Conservation (phyloP, 2,329 filamentous ascomycete genomes). For the Metarhizium guizhouense region DNA sequence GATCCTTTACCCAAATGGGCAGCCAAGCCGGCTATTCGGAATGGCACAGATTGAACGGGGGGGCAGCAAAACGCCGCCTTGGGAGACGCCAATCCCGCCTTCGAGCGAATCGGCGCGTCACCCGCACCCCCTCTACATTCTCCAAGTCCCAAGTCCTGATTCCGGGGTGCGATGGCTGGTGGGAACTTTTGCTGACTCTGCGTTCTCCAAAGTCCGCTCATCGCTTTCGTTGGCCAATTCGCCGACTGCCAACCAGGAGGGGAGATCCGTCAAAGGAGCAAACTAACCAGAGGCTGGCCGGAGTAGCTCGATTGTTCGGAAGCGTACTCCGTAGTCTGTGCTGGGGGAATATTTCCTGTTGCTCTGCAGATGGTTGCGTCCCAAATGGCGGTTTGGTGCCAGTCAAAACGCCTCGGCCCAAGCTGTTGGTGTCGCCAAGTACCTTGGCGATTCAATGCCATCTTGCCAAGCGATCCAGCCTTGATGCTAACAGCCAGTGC, state of each 20-base stretch:
- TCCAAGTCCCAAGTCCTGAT: too few species aligned
- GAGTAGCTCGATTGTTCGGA: too few species aligned
- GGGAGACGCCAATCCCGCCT: too few species aligned
- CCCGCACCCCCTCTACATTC: background rate
- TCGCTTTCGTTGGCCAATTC: too few species aligned
- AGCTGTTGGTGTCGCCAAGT: background rate
- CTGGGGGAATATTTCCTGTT: too few species aligned
- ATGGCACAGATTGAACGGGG: background rate
- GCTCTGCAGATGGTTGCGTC: too few species aligned
- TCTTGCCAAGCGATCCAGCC: background rate
- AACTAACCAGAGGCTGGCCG: background rate
- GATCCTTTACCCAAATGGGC: background rate
- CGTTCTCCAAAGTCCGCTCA: too few species aligned
- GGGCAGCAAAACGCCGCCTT: background rate
- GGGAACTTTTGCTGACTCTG: conserved; percentile 1
- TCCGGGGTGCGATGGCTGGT: too few species aligned
- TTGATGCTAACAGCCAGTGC: background rate
- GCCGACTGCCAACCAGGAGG: too few species aligned
- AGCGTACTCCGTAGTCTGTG: too few species aligned
- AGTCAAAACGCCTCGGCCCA: background rate
- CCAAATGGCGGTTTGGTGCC: too few species aligned
- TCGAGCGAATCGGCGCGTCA: background rate
- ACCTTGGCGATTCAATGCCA: background rate
- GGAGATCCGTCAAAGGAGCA: too few species aligned
- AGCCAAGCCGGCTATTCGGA: conserved; percentile 2